Evolutionary conservation across 192 early-diverging fungal genomes (phyloP).

Genomic region (Coemansia sp.): DNA sequence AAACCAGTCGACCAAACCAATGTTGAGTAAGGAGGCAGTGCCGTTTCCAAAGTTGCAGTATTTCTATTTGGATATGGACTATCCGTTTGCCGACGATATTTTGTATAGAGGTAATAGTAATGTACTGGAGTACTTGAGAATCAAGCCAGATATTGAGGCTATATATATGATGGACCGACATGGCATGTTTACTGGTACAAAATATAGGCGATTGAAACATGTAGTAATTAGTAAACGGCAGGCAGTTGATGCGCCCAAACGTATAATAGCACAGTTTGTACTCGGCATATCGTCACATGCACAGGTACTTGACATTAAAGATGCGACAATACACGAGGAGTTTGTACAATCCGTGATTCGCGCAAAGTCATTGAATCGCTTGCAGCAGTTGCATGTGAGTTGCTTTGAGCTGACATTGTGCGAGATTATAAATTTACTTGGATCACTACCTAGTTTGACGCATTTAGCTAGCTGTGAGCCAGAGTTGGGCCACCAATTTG

Average conservation of each 20-base stretch:
- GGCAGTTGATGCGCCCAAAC: not conserved
- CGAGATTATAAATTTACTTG: conserved; percentile 1
- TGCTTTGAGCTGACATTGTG: not conserved
- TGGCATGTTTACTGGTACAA: conserved; percentile 12
- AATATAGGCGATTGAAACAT: not conserved
- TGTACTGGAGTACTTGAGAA: conserved; percentile 10
- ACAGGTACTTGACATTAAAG: conserved; percentile 8
- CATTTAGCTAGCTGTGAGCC: too few species aligned
- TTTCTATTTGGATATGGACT: conserved; percentile 20
- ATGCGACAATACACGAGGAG: not conserved
- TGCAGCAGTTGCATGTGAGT: not conserved
- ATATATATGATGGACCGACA: conserved; percentile 14
- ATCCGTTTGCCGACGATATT: conserved; percentile 28
- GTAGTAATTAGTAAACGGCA: conserved; percentile 8
- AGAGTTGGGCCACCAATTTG: not conserved
- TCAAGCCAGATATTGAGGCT: conserved; percentile 8
- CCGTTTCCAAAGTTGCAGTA: conserved; percentile 19
- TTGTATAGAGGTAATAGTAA: conserved; percentile 27
- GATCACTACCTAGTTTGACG: not conserved
- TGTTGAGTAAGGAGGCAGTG: not conserved
- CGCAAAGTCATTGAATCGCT: not conserved
- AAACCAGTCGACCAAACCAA: not conserved
- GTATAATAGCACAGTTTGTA: conserved; percentile 9
- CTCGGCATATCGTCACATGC: not conserved
- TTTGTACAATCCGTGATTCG: not conserved